Evolutionary conservation across 768 basidiomycete species (phyloP).

Genomic region (Suillus subluteus): DNA sequence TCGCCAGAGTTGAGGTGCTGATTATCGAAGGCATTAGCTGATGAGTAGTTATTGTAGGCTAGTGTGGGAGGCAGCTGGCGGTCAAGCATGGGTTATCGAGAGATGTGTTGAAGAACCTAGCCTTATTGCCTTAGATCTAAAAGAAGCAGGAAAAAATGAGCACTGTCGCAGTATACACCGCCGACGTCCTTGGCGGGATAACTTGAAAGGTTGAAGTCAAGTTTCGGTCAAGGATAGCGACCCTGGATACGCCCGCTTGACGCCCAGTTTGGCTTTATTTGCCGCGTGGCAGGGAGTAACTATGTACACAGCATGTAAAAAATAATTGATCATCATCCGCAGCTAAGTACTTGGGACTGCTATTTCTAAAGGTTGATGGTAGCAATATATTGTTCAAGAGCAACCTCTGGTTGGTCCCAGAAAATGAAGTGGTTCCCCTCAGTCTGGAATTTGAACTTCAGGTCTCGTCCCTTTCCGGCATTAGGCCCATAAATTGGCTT

Average conservation of each 20-base stretch:
- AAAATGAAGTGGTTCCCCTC: background rate
- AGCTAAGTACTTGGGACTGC: background rate
- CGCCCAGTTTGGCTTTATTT: constrained; percentile 9
- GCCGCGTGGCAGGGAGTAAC: background rate
- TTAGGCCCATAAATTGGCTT: constrained; percentile 1
- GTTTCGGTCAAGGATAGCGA: background rate
- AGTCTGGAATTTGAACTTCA: background rate
- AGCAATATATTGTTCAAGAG: background rate
- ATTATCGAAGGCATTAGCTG: constrained; percentile 23
- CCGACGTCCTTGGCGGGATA: background rate
- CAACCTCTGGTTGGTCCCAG: constrained; percentile 1
- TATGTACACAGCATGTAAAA: background rate
- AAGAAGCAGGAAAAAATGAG: background rate
- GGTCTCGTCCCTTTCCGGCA: background rate
- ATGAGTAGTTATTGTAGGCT: constrained; percentile 18
- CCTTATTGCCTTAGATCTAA: background rate
- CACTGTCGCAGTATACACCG: constrained; percentile 3
- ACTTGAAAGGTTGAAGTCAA: background rate
- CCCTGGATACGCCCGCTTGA: background rate
- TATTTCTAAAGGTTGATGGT: background rate
- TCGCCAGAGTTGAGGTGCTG: constrained; percentile 18
- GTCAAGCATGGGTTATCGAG: constrained; percentile 18
- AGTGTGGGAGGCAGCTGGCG: constrained; percentile 11
- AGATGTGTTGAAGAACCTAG: background rate
- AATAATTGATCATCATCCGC: background rate